These are phyloP conservation scores for Calonectria pteridis DNA, from an alignment of 2,329 filamentous ascomycete species.

Conservation along the genomic window DNA sequence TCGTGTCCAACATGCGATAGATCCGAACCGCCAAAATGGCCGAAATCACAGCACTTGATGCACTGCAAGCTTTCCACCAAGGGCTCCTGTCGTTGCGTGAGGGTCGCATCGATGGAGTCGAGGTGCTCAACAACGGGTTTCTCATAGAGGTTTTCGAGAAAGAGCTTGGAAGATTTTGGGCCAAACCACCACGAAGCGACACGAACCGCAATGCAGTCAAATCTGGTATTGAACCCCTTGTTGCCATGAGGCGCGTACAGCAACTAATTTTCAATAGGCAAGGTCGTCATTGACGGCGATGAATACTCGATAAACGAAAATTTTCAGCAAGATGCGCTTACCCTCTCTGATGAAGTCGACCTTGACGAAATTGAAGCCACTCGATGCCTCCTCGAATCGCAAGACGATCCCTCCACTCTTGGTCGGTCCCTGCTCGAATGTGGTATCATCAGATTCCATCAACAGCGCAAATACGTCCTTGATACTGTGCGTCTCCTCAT, in stretches of 20 bases:
- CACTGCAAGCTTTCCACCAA: conserved; percentile 86
- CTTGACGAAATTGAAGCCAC: conserved; percentile 91
- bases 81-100: conserved; percentile 85
- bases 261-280: conserved; percentile 67
- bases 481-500: conserved; percentile 87
- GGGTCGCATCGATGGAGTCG: conserved; percentile 69
- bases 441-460: conserved; percentile 89
- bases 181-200: conserved; percentile 81
- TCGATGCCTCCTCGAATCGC: conserved; percentile 78
- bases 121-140: conserved; percentile 78
- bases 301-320: conserved; percentile 87
- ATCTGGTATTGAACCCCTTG: conserved; percentile 64
- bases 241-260: conserved; percentile 14
- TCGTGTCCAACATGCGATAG: conserved; percentile 60
- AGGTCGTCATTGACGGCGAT: conserved; percentile 77
- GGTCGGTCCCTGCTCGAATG: conserved; percentile 82
- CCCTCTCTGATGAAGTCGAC: conserved; percentile 88
- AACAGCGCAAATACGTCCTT: conserved; percentile 84
- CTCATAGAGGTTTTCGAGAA: conserved; percentile 78
- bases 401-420: conserved; percentile 75
- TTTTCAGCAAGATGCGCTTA: conserved; percentile 85
- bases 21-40: conserved; percentile 70
- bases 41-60: conserved; percentile 78
- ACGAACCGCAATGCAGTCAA: conserved; percentile 79
- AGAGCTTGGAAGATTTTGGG: conserved; percentile 78